Evolutionary conservation across 2,329 filamentous ascomycete genomes (phyloP).

Genomic region (Cryphonectria parasitica): DNA sequence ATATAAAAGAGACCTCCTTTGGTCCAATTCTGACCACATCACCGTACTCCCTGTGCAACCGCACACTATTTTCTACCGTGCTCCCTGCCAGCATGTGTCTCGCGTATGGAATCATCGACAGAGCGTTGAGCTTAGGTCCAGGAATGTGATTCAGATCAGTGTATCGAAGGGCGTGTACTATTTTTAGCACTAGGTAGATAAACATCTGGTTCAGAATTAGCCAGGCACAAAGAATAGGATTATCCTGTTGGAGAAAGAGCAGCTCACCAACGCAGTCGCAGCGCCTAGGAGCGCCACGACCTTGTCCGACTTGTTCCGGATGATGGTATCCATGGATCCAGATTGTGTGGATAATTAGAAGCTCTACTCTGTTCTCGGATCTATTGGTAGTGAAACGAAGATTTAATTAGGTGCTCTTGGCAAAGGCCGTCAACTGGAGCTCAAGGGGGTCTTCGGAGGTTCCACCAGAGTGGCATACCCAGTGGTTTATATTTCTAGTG

Average conservation of each 20-base stretch:
- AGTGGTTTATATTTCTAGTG: too few species aligned
- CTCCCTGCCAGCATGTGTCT: conserved; percentile 2
- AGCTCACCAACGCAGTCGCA: neutral
- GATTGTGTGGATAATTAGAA: neutral
- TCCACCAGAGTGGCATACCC: neutral
- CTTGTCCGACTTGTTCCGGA: neutral
- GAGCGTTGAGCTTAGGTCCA: neutral
- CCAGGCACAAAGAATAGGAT: neutral
- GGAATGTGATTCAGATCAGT: neutral
- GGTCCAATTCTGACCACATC: neutral
- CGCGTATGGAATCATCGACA: neutral
- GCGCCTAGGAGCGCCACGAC: neutral
- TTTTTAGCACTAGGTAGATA: neutral
- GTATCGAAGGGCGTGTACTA: neutral
- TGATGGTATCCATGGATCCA: neutral
- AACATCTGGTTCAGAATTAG: neutral
- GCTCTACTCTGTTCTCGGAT: neutral
- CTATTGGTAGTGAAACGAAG: too few species aligned
- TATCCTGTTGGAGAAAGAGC: neutral
- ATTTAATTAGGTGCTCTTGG: too few species aligned
- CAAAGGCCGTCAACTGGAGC: neutral
- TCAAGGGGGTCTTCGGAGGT: neutral
- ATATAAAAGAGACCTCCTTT: neutral
- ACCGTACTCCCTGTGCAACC: neutral
- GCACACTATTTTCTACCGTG: neutral